phyloP scores from a whole-genome alignment of 73 alveolate genomes.

The Tetrahymena thermophila region DNA sequence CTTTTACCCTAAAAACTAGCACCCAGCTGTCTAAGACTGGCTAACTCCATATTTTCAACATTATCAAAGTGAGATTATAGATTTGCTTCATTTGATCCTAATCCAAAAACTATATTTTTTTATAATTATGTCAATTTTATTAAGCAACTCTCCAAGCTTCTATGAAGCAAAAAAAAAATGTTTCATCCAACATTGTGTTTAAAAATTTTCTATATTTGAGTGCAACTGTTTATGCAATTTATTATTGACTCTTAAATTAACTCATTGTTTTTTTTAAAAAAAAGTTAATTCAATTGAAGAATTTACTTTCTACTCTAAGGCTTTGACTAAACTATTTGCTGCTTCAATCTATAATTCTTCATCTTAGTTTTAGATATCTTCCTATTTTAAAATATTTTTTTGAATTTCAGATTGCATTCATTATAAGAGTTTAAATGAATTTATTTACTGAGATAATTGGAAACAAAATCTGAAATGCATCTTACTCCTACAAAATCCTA shows the following conservation, averaged over 20 bases:
- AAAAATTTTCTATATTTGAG: neutral
- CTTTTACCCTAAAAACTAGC: neutral
- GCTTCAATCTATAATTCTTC: constrained; percentile 21
- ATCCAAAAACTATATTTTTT: neutral
- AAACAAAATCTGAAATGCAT: neutral
- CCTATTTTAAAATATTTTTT: neutral
- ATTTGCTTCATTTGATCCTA: neutral
- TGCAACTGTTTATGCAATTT: no score
- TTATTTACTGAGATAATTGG: neutral
- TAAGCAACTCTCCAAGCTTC: neutral
- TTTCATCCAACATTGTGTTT: no score
- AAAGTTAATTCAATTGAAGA: neutral
- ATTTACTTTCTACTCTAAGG: neutral
- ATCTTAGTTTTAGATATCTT: constrained; percentile 9
- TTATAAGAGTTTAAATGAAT: neutral
- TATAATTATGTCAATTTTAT: neutral
- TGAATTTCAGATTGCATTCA: neutral
- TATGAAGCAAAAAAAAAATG: no score
- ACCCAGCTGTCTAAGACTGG: constrained; percentile 32
- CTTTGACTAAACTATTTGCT: neutral
- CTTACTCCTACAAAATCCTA: neutral
- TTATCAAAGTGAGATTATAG: constrained; percentile 1
- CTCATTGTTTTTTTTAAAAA: neutral
- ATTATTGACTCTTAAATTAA: neutral
- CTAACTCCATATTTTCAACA: constrained; percentile 26